These are phyloP conservation scores for Exophiala dermatitidis DNA, from an alignment of 2,329 filamentous ascomycete genomes.

Conservation along the genomic window DNA sequence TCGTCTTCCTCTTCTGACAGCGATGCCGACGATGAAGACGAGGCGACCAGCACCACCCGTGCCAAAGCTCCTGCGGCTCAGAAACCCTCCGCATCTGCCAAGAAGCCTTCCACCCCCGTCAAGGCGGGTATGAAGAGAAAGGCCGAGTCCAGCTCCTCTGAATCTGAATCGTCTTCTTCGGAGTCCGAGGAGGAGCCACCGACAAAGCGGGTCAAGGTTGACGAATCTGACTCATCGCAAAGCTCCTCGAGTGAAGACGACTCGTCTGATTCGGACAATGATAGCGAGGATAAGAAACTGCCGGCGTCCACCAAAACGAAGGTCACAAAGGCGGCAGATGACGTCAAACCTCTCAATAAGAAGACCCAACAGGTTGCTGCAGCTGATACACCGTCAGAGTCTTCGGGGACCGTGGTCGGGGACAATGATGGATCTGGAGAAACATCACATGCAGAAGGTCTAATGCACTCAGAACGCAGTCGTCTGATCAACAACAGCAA, in stretches of 20 bases:
- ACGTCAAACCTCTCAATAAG: slow-evolving; percentile 14
- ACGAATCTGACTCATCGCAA: slow-evolving; percentile 1
- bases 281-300: background rate
- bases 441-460: slow-evolving; percentile 25
- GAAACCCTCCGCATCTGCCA: slow-evolving; percentile 33
- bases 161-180: slow-evolving; percentile 32
- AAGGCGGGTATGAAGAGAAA: slow-evolving; percentile 53
- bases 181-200: slow-evolving; percentile 29
- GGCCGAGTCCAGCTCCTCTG: slow-evolving; percentile 41
- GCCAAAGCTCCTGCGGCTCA: slow-evolving; percentile 27
- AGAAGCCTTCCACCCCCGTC: slow-evolving; percentile 39
- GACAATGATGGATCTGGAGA: slow-evolving; percentile 4
- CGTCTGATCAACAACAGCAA: background rate
- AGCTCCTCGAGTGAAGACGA: slow-evolving; percentile 30
- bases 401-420: slow-evolving; percentile 24
- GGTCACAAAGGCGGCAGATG: slow-evolving; percentile 21
- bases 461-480: slow-evolving; percentile 23
- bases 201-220: slow-evolving; percentile 18
- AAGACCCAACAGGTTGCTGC: background rate
- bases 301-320: background rate
- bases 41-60: slow-evolving; percentile 23
- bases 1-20: slow-evolving; percentile 40
- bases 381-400: slow-evolving; percentile 18
- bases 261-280: slow-evolving; percentile 27
- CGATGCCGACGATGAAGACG: slow-evolving; percentile 46